Conservation (phyloP, 352 stramenopile genomes). For the Pythium brachiatum region DNA sequence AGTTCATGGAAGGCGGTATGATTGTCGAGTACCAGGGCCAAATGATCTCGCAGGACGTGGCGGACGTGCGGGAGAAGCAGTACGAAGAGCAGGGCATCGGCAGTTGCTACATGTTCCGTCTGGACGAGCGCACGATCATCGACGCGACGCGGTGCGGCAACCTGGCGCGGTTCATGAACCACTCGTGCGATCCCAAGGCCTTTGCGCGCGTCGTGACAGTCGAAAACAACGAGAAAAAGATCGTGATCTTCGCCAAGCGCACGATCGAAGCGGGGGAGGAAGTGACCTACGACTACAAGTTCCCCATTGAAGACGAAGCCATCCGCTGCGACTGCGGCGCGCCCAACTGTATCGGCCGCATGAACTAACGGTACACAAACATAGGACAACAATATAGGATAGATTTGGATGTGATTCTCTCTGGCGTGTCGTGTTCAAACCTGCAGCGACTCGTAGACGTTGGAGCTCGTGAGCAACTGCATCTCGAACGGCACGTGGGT, state of each 20-base stretch:
- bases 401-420: not conserved
- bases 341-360: constrained; percentile 91
- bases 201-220: constrained; percentile 90
- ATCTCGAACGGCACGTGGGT: constrained; percentile 62
- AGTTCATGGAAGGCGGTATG: constrained; percentile 91
- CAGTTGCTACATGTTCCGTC: constrained; percentile 98
- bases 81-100: constrained; percentile 94
- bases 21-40: constrained; percentile 97
- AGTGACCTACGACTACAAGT: constrained; percentile 97
- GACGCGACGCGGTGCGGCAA: constrained; percentile 93
- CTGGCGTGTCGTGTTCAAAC: no score
- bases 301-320: constrained; percentile 94
- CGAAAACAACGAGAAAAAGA: constrained; percentile 92
- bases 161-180: constrained; percentile 96
- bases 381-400: constrained; percentile 6
- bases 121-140: constrained; percentile 94
- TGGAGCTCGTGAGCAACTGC: constrained; percentile 55
- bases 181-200: constrained; percentile 93
- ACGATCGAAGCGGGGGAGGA: constrained; percentile 92
- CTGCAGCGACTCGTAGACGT: constrained; percentile 62
- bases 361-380: constrained; percentile 80
- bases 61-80: constrained; percentile 91
- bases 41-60: constrained; percentile 88
- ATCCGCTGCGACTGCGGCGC: constrained; percentile 93
- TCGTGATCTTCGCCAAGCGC: constrained; percentile 93